These are phyloP conservation scores for Rhododendron mucronatum DNA, from an alignment of 148 eudicot genomes.

Conservation along the genomic window DNA sequence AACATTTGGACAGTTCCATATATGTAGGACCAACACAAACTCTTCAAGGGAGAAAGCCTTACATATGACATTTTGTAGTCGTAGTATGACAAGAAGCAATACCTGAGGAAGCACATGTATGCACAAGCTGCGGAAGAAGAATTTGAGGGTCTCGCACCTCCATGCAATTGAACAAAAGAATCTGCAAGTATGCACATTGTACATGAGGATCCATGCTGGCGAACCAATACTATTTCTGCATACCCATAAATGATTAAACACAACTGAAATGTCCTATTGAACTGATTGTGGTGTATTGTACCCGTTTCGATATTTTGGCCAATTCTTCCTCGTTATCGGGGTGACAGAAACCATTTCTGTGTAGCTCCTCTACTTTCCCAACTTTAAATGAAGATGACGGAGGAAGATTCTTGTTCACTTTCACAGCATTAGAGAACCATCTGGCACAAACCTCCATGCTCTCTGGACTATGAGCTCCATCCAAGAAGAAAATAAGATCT, in stretches of 20 bases:
- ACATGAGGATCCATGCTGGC: neutral
- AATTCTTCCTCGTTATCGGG: slow-evolving; percentile 17
- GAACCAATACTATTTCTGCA: neutral
- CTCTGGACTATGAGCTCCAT: slow-evolving; percentile 92
- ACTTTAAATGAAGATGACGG: slow-evolving; percentile 19
- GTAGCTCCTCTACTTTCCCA: slow-evolving; percentile 16
- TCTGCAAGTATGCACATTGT: slow-evolving; percentile 28
- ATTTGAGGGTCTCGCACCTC: slow-evolving; percentile 74
- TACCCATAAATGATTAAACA: neutral
- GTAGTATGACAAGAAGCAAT: slow-evolving; percentile 13
- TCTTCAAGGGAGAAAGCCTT: neutral
- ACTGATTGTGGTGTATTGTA: slow-evolving; percentile 6
- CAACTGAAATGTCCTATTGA: neutral
- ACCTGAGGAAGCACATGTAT: slow-evolving; percentile 76
- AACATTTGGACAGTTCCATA: neutral
- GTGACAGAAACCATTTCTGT: slow-evolving; percentile 30
- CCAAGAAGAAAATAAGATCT: slow-evolving; percentile 65
- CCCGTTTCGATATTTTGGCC: slow-evolving; percentile 41
- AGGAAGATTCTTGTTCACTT: slow-evolving; percentile 23
- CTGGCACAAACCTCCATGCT: slow-evolving; percentile 85
- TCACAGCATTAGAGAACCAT: slow-evolving; percentile 69
- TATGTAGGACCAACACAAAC: neutral
- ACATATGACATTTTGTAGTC: neutral
- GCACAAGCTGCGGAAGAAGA: slow-evolving; percentile 67
- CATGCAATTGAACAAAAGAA: slow-evolving; percentile 89